Percentiles rank a stretch among this genome's conserved stretches.
Conservation (phyloP, 2,329 filamentous ascomycete genomes). For the Endocalyx cinctus region DNA sequence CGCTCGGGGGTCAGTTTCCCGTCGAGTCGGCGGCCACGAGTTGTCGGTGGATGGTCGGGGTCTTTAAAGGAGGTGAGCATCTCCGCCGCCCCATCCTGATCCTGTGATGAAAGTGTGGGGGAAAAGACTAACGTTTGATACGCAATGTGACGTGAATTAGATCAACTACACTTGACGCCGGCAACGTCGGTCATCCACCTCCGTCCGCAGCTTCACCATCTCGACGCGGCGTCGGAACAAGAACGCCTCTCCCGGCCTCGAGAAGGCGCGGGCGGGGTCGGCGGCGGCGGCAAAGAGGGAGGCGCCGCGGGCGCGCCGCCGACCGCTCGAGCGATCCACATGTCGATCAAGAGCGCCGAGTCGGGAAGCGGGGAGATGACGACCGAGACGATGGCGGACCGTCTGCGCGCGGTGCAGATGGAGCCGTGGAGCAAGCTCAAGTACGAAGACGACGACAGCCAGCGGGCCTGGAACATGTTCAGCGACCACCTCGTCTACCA, state of each 20-base stretch:
- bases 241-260: slow-evolving; percentile 46
- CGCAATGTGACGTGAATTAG: slow-evolving; percentile 35
- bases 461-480: slow-evolving; percentile 72
- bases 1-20: slow-evolving; percentile 76
- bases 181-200: slow-evolving; percentile 81
- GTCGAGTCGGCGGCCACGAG: slow-evolving; percentile 64
- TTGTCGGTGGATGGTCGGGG: slow-evolving; percentile 76
- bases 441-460: slow-evolving; percentile 77
- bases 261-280: slow-evolving; percentile 27
- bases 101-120: no score
- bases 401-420: slow-evolving; percentile 72
- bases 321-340: slow-evolving; percentile 74
- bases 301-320: slow-evolving; percentile 28
- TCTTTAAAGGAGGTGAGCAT: slow-evolving; percentile 73
- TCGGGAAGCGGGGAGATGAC: slow-evolving; percentile 58
- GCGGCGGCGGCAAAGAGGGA: slow-evolving; percentile 26
- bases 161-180: slow-evolving; percentile 81
- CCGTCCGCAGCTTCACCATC: slow-evolving; percentile 85
- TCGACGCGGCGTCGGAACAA: slow-evolving; percentile 78
- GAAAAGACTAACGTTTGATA: neutral
- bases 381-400: slow-evolving; percentile 68
- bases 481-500: slow-evolving; percentile 63
- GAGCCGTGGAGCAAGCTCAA: slow-evolving; percentile 77
- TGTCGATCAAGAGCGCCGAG: slow-evolving; percentile 75
- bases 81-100: no score